Evolutionary conservation across 2,329 filamentous ascomycete genomes (phyloP), one percentile per base, ranked within the genome.

Genomic region (Colletotrichum sp.): DNA sequence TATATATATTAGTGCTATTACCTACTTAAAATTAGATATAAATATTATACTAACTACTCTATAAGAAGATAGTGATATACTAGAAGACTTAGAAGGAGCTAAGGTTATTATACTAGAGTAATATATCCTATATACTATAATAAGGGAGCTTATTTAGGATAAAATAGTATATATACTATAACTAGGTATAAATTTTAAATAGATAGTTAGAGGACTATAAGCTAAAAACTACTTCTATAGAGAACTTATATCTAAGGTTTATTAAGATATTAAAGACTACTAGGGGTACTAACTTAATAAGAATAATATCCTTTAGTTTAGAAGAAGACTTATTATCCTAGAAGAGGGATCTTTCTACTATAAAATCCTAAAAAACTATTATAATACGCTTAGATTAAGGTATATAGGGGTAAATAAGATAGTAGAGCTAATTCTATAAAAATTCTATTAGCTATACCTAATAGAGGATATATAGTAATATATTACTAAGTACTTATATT

Each of bases 331-430:
- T 7, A 11, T 52, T 11, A 52, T 52, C 12, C 1, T n/a, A 52
- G 0, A 52, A 52, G 3, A 9, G 1, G 1, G 19, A n/a, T 52
- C 16, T 1, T 1, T 19, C 1, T 22, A n/a, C 1, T 52, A 52
- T 52, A 52, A 25, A 11, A 25, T 25, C 22, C 11, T 13, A 32
- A 6, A 13, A 32, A 32, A 32, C 32, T 13, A 32, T 0, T 32
- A 32, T 32, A 32, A 32, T 32, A 32, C 2, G 2, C 5, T 13
- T 32, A 32, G 0, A 32, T 32, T 32, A 32, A 6, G 6, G 0
- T 13, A 32, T 32, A 32, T 32, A 32, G 11, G 1, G 2, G 32
- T 6, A 12, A 32, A 32, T 32, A 32, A 32, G 0, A 32, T 32
- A 13, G 1, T 13, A 32, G 1, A 32, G 2, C 5, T 32, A 32